Conservation (phyloP, 1,284 basidiomycete species). For the Retiboletus fuscus region DNA sequence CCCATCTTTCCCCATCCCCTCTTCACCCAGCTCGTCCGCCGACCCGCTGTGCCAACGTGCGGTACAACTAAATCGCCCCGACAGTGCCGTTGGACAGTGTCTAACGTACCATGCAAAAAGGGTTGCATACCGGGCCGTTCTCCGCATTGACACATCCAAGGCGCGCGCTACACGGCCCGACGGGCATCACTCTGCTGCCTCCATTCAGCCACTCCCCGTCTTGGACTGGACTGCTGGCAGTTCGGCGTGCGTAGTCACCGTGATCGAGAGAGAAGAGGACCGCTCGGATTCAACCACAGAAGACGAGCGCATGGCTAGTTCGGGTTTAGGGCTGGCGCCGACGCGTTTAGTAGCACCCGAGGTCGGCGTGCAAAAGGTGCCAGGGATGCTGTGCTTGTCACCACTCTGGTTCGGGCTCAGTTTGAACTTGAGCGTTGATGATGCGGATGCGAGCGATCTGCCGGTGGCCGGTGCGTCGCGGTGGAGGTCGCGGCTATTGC, state of each 20-base stretch:
- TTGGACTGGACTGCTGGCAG: conserved; percentile 44
- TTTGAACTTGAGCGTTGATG: neutral
- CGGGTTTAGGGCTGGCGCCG: neutral
- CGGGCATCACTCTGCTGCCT: conserved; percentile 47
- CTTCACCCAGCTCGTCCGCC: conserved; percentile 51
- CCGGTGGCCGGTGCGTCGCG: conserved; percentile 44
- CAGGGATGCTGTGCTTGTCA: conserved; percentile 16
- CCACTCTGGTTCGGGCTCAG: too few species aligned
- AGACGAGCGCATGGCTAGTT: neutral
- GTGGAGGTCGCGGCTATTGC: conserved; percentile 33
- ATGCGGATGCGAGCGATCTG: neutral
- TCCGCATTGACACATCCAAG: conserved; percentile 56
- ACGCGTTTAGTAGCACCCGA: conserved; percentile 13
- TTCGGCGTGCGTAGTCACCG: neutral
- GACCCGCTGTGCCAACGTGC: conserved; percentile 55
- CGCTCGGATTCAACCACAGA: neutral
- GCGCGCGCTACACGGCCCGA: conserved; percentile 53
- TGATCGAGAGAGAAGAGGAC: neutral
- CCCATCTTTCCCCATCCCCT: conserved; percentile 30
- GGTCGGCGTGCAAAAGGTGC: conserved; percentile 10
- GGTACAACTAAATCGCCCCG: conserved; percentile 54
- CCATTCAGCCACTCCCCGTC: conserved; percentile 54
- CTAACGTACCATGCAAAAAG: conserved; percentile 60
- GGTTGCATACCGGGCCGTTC: conserved; percentile 55
- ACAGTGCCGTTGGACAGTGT: conserved; percentile 40